Evolutionary conservation across 371 early-diverging fungal species (phyloP).

Genomic region (Blakeslea trispora): DNA sequence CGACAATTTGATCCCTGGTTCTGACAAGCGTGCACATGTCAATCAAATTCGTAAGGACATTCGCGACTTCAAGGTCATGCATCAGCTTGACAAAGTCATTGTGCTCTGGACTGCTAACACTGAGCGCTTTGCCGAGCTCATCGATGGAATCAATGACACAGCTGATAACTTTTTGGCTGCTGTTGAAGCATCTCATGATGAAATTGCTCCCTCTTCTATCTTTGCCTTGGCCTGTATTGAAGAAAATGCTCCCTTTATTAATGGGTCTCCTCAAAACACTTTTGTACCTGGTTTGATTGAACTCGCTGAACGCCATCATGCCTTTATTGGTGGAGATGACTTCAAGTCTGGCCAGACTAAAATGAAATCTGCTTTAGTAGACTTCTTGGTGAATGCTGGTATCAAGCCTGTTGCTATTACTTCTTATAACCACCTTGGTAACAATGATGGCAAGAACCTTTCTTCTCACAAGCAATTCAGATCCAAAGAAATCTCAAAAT

Average conservation of each 20-base stretch:
- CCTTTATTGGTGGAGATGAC: constrained; percentile 96
- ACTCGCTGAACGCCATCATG: constrained; percentile 85
- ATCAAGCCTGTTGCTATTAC: constrained; percentile 97
- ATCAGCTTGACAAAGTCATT: constrained; percentile 90
- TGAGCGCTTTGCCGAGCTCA: constrained; percentile 83
- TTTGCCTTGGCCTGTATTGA: constrained; percentile 96
- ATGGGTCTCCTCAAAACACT: constrained; percentile 98
- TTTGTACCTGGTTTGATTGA: constrained; percentile 93
- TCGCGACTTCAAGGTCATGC: constrained; percentile 85
- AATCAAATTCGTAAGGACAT: constrained; percentile 92
- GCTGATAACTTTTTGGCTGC: constrained; percentile 88
- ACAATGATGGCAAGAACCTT: constrained; percentile 98
- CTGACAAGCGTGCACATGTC: constrained; percentile 83
- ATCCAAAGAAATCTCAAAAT: constrained; percentile 97
- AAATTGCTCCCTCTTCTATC: constrained; percentile 95
- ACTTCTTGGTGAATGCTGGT: constrained; percentile 97
- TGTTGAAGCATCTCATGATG: constrained; percentile 77
- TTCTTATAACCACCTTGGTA: constrained; percentile 97
- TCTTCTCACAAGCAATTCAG: constrained; percentile 96
- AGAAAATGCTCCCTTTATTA: constrained; percentile 94
- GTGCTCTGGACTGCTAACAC: constrained; percentile 99
- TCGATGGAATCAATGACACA: constrained; percentile 94
- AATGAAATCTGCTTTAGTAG: constrained; percentile 96
- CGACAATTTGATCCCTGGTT: constrained; percentile 84
- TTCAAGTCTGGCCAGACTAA: constrained; percentile 99